A percentile compares a stretch with the other conserved stretches of the same genome.
Conservation (phyloP, 257 asterid species). For the Solanum habrochaites region DNA sequence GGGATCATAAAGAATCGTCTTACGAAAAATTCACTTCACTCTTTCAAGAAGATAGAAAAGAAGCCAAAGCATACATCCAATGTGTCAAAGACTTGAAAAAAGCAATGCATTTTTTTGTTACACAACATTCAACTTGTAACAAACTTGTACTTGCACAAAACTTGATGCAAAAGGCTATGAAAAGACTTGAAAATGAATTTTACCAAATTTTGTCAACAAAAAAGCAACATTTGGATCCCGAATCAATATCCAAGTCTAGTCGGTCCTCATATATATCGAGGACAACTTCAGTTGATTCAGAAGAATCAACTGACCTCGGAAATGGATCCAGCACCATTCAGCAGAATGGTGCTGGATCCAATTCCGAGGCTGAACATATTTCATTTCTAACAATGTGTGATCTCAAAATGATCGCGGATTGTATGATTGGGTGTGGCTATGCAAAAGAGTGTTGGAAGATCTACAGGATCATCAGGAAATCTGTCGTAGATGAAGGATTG, state of each 20-base stretch:
- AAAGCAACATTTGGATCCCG: slow-evolving; percentile 30
- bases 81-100: slow-evolving; percentile 32
- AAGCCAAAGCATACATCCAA: slow-evolving; percentile 36
- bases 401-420: slow-evolving; percentile 44
- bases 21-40: slow-evolving; percentile 22
- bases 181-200: slow-evolving; percentile 48
- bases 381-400: slow-evolving; percentile 32
- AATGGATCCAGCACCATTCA: neutral
- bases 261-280: slow-evolving; percentile 20
- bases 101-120: slow-evolving; percentile 44
- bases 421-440: slow-evolving; percentile 56
- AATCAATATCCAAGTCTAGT: slow-evolving; percentile 32
- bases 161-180: slow-evolving; percentile 54
- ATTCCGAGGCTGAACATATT: slow-evolving; percentile 18
- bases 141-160: slow-evolving; percentile 41
- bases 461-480: slow-evolving; percentile 35
- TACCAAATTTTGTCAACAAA: slow-evolving; percentile 36
- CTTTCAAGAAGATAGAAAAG: slow-evolving; percentile 33
- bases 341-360: neutral
- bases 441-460: slow-evolving; percentile 46
- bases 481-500: slow-evolving; percentile 45
- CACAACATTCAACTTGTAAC: slow-evolving; percentile 18
- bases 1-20: slow-evolving; percentile 35
- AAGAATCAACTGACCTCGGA: slow-evolving; percentile 16
- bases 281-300: slow-evolving; percentile 22